Evolutionary conservation across 2,329 filamentous ascomycete species (phyloP).

Genomic region (Aspergillus clavatus): DNA sequence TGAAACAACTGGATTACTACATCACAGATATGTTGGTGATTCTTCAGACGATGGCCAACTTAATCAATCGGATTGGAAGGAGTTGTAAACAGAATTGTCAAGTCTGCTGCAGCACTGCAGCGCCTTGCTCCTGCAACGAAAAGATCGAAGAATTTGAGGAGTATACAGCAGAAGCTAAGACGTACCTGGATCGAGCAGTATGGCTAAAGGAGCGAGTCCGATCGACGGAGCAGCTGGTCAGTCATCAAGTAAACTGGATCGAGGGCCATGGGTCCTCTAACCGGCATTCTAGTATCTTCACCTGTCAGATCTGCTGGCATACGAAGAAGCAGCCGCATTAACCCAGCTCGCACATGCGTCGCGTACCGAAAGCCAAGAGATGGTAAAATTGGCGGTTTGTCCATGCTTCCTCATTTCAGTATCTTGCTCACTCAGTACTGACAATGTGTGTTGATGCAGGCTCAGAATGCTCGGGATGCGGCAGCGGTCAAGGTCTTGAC

Average conservation of each 20-base stretch:
- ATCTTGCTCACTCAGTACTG: neutral
- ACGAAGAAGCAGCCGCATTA: slow-evolving; percentile 8
- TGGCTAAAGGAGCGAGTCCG: slow-evolving; percentile 7
- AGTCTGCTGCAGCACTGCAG: neutral
- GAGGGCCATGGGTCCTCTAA: neutral
- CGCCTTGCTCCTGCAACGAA: neutral
- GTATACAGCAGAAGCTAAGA: slow-evolving; percentile 2
- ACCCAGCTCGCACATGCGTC: slow-evolving; percentile 4
- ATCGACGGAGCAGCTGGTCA: slow-evolving; percentile 9
- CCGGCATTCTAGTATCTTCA: neutral
- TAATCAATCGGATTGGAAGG: slow-evolving; percentile 3
- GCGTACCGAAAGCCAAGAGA: slow-evolving; percentile 1
- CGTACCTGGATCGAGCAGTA: slow-evolving; percentile 8
- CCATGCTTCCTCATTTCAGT: neutral
- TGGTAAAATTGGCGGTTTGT: slow-evolving; percentile 10
- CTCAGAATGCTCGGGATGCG: slow-evolving; percentile 6
- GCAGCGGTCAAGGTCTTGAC: slow-evolving; percentile 12
- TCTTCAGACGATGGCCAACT: slow-evolving; percentile 6
- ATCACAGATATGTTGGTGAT: slow-evolving; percentile 11
- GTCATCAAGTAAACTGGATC: neutral
- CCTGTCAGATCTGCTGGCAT: slow-evolving; percentile 7
- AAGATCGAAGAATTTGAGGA: slow-evolving; percentile 7
- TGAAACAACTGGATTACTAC: slow-evolving; percentile 10
- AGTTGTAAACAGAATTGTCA: slow-evolving; percentile 6
- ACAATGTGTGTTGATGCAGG: neutral